Conservation (phyloP, 192 early-diverging fungal genomes). For the Borealophlyctis nickersoniae region DNA sequence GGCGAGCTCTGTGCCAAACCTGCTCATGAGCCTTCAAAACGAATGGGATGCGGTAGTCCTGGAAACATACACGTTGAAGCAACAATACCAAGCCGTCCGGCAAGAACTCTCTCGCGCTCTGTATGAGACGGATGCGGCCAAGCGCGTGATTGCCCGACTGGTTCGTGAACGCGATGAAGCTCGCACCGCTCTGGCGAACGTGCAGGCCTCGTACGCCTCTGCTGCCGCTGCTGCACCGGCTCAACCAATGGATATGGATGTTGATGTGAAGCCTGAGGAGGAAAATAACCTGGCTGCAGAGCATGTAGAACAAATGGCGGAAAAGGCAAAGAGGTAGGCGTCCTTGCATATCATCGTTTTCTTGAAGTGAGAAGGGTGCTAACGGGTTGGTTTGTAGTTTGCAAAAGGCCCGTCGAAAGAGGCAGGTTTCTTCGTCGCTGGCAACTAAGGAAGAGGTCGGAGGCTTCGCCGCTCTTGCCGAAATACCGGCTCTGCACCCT, state of each 20-base stretch:
- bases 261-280: constrained; percentile 31
- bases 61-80: constrained; percentile 88
- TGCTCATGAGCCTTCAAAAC: constrained; percentile 85
- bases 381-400: too few relatives aligned
- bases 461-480: constrained; percentile 46
- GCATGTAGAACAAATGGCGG: background rate
- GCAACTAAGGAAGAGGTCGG: constrained; percentile 66
- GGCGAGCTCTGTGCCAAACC: constrained; percentile 85
- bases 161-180: constrained; percentile 90
- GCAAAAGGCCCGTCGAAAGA: constrained; percentile 69
- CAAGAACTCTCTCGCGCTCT: constrained; percentile 92
- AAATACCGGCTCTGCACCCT: constrained; percentile 66
- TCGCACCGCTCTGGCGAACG: constrained; percentile 47
- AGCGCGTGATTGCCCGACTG: constrained; percentile 89
- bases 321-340: background rate
- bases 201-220: constrained; percentile 18
- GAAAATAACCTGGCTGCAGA: constrained; percentile 34
- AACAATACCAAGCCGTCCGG: constrained; percentile 84
- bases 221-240: background rate
- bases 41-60: constrained; percentile 97
- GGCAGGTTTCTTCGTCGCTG: constrained; percentile 69
- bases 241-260: constrained; percentile 41
- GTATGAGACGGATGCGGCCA: constrained; percentile 95
- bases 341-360: too few relatives aligned
- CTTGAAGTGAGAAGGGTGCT: too few relatives aligned